phyloP scores from a whole-genome alignment of 805 yeast genomes.

The Scheffersomyces amazonensis region DNA sequence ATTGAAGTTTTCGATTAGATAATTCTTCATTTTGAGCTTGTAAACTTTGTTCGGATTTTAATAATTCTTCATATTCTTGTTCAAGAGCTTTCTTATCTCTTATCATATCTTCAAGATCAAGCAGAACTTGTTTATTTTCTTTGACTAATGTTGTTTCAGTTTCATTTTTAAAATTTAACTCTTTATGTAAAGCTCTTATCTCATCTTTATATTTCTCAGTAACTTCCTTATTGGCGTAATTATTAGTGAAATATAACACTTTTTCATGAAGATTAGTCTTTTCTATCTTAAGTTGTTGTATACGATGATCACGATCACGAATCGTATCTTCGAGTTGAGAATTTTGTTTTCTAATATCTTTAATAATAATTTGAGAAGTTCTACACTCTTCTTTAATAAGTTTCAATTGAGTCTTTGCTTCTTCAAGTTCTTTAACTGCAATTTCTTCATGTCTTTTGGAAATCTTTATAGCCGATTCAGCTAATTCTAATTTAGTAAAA shows the following conservation, averaged over 20 bases:
- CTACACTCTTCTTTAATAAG: conserved; percentile 52
- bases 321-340: conserved; percentile 53
- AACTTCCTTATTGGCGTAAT: conserved; percentile 36
- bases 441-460: conserved; percentile 60
- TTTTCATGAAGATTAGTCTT: conserved; percentile 56
- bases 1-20: conserved; percentile 22
- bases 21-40: conserved; percentile 26
- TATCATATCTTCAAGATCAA: conserved; percentile 51
- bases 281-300: conserved; percentile 46
- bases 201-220: conserved; percentile 51
- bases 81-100: conserved; percentile 24
- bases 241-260: conserved; percentile 47
- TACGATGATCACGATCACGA: conserved; percentile 55
- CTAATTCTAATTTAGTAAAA: conserved; percentile 67
- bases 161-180: conserved; percentile 53
- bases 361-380: conserved; percentile 50
- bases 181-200: conserved; percentile 50
- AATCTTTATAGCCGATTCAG: conserved; percentile 68
- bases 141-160: conserved; percentile 66
- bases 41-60: conserved; percentile 39
- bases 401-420: conserved; percentile 34
- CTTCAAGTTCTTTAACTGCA: conserved; percentile 51
- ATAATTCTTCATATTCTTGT: conserved; percentile 30
- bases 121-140: conserved; percentile 56
- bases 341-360: conserved; percentile 49